Base-by-base conservation (phyloP, 2,329 filamentous ascomycete species). In the Coniella lustricola region DNA sequence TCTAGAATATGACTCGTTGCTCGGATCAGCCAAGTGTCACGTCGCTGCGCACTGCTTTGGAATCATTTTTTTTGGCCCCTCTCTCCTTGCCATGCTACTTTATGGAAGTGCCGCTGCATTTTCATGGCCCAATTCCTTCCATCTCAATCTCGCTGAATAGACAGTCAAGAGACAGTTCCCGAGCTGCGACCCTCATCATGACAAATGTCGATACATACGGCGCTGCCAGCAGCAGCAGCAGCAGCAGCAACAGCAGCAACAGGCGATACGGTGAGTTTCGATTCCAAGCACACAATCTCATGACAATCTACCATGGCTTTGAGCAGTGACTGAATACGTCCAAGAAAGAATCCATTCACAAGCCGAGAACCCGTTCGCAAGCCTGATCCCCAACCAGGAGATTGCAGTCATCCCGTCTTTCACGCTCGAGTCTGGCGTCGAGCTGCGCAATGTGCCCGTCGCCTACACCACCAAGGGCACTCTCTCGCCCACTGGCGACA, bases 361-460 rank as follows among this genome's bases (percentile, higher is more conserved):
- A 67, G 82, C 87, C 60, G 91, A 96, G 71, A 98, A 97, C 69
- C 91, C 90, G 25, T 97, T 90, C 65, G 81, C 87, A 52, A 70
- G 76, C 55, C 76, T 97, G 61, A 95, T 98, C 45, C 84, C 89
- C 45, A 85, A 95, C 60, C 93, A 97, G 69, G 77, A 85, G 46
- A 85, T 95, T 61, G 89, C 86, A 49, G 80, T 93, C 52, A 80
- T 98, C 48, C 91, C 93, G 2, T 83, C 84, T 21, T 95, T 96
- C 66, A 90, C 85, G 8, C 85, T 98, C 56, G 93, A 98, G 67
- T 97, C 90, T 2, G 93, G 93, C 42, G 88, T 86, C 20, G 85
- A 79, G 1, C 76, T 98, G 17, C 71, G 77, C 57, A 93, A 97
- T 79, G 74, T 84, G 14, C 82, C 82, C 2, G 72, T 86, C 45